Base-by-base conservation (phyloP, 2,329 filamentous ascomycete species). In the Pyricularia grisea region DNA sequence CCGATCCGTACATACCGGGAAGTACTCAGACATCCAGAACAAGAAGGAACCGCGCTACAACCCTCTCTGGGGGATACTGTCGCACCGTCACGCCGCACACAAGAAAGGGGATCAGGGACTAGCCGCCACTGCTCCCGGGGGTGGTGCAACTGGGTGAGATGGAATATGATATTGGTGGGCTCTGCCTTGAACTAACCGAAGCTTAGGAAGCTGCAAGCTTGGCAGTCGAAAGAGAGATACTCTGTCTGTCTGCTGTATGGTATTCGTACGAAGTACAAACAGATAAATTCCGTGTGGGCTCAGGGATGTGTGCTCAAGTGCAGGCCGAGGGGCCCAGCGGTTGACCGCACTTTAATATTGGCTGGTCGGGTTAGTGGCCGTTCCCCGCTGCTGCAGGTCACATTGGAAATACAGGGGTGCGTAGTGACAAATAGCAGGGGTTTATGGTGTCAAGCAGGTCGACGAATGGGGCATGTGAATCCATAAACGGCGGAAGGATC, bases 301-400 rank as follows among this genome's bases (percentile, higher is more conserved):
- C 31, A 33, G 65, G 65, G 31, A 27, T 66, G 31, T 66, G 31
- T 42, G 31, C 65, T 65, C 28, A 27, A 27, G 31, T 42, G 65
- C 27, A 27, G n/a, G 65, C 23, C 65, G n/a, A 65, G 73, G 74
- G 74, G 74, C 74, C 73, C 77, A 81, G 82, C 82, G 81, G 81
- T 74, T 79, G 83, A 79, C 76, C 75, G 78, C 74, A 77, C 77
- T 77, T 79, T 80, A 79, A 85, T 85, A 87, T 86, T 87, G 84
- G 84, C 79, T 81, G 81, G 76, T 70, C 73, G 70, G 68, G 70
- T 78, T 79, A 71, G 75, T 75, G 76, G 75, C 74, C 73, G 75
- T 76, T 77, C 78, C 77, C 78, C 77, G 77, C 76, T 78, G 75
- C 74, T 78, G 77, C 76, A 79, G 77, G 78, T 70, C 69, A 70